Base-by-base conservation (phyloP, 352 stramenopile genomes). In the Thraustotheca clavata region DNA sequence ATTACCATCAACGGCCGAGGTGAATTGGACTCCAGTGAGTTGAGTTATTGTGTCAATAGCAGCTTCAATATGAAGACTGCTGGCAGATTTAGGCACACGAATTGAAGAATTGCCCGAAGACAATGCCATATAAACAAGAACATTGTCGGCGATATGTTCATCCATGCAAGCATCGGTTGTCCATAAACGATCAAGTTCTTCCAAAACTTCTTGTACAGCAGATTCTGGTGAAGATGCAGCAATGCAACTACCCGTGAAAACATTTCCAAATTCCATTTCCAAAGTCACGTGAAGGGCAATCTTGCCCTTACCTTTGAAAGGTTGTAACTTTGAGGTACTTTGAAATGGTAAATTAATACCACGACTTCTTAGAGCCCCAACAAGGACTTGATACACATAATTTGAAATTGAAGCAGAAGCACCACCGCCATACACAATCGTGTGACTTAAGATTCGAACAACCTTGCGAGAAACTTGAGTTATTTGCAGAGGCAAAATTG, bases 71-170 rank as follows among this genome's bases (percentile, higher is more conserved):
- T 65, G 57, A 40, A 55, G 57, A 26, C 57, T 65, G 7, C 40
- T 14, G 5, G 57, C 29, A 5, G 38, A 7, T 46, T 9, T 14
- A 11, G 57, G 57, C 20, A 90, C 74, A 9, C 79, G 77, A 34
- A 90, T 46, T 0, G 71, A 62, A 31, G 81, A 91, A 0, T 70
- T 74, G 1, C 79, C 81, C 11, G 39, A 35, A 1, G 81, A 77
- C 20, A 91, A 70, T 11, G 76, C 75, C 79, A 91, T 88, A 54
- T 77, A 88, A 32, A 89, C 76, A 22, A 89, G 69, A 0, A 67
- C 62, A 40, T 91, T 89, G 69, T 91, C 81, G 0, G 81, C 79
- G 1, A 91, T 49, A 60, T 91, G 79, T 59, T 89, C 81, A 46
- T 89, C 81, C 34, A 91, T 71, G 38, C 79, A 91, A 2, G 79